Conservation (phyloP, 495 filamentous ascomycete genomes). For the Podospora bellae-mahoneyi region DNA sequence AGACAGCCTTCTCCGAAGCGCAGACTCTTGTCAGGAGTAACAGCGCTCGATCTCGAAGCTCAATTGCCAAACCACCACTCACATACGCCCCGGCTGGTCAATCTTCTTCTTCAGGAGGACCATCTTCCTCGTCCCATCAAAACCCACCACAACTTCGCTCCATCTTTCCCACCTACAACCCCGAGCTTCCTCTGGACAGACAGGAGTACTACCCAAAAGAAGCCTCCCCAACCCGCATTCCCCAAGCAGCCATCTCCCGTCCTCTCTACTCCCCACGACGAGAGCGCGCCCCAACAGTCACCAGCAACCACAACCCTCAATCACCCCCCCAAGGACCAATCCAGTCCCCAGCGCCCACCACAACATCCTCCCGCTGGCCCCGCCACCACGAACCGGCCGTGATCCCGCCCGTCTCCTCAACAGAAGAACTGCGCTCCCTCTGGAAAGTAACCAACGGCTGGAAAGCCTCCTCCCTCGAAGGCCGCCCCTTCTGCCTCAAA, state of each 20-base stretch:
- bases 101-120: conserved; percentile 26
- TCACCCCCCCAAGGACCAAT: conserved; percentile 22
- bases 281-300: conserved; percentile 26
- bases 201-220: conserved; percentile 67
- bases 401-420: conserved; percentile 46
- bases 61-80: conserved; percentile 47
- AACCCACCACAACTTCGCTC: conserved; percentile 42
- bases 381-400: conserved; percentile 41
- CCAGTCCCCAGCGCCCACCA: conserved; percentile 4
- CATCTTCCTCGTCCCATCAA: conserved; percentile 22
- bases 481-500: conserved; percentile 49
- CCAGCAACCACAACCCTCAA: conserved; percentile 11
- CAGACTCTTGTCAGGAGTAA: conserved; percentile 48
- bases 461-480: conserved; percentile 49
- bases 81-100: conserved; percentile 27
- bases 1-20: conserved; percentile 51
- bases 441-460: conserved; percentile 58
- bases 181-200: conserved; percentile 60
- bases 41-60: conserved; percentile 46
- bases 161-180: conserved; percentile 82
- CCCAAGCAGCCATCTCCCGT: conserved; percentile 53
- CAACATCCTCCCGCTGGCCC: conserved; percentile 30
- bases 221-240: conserved; percentile 51
- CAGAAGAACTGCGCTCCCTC: conserved; percentile 48
- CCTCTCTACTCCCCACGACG: conserved; percentile 51